Evolutionary conservation across 2,329 filamentous ascomycete genomes (phyloP), one percentile per base, ranked within the genome.

Genomic region (Polychaeton citri): DNA sequence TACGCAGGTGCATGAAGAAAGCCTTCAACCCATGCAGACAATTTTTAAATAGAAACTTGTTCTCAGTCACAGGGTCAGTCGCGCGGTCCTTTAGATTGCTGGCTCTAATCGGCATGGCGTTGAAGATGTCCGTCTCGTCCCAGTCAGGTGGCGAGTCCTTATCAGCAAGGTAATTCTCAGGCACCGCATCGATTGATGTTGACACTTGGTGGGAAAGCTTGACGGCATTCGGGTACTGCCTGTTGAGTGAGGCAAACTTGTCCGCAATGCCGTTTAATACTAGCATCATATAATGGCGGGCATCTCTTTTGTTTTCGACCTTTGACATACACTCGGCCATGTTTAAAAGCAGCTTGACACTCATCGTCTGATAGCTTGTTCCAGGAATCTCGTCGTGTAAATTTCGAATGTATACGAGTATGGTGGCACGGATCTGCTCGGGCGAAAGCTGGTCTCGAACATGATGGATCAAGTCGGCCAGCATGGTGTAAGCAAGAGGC

Each of bases 291-390:
- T 94, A 94, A 57, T 96, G 87, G 5, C 92, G 79, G 17, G 90
- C 90, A 57, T 98, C 88, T 30, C 81, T 76, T 63, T 96, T 98
- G 55, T 94, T 84, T 15, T 81, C 80, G 48, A 98, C 72, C 58
- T 88, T 93, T 1, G 87, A 84, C 52, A 98, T 99, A 56, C 85
- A 93, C 52, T 98, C 92, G 0, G 88, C 90, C 85, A 99, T 92
- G 57, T 98, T 99, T 9, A 98, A 68, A 1, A 99, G 67, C 2
- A 99, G 68, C 59, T 96, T 98, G 0, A 90, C 92, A 50, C 90
- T 96, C 90, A 99, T 99, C 0, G 90, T 98, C 59, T 98, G 92
- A 54, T 98, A 98, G 59, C 88, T 98, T 0, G 92, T 96, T 6
- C 92, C 92, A 0, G 90, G 92, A 5, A 56, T 47, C 26, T 54